Evolutionary conservation across 129 eudicot genomes (phyloP), one percentile per base, ranked within the genome.

Genomic region (Cynara cardunculus): DNA sequence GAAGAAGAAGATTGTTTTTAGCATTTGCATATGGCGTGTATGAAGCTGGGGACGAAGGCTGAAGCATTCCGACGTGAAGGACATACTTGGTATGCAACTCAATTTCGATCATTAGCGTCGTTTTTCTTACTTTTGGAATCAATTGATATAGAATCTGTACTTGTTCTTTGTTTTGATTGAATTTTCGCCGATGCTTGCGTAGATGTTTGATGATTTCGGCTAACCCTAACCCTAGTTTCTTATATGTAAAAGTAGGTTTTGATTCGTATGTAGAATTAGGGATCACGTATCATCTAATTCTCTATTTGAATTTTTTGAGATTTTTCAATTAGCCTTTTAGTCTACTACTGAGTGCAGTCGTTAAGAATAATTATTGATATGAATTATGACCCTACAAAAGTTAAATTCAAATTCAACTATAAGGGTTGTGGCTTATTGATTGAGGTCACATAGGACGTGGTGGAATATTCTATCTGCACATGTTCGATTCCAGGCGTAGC

Each of bases 41-140:
- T 90, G 90, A 85, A 85, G 82, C 83, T 90, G 46, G 95, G 95
- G 78, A 84, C 95, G 0, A 88, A 90, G 82, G 64, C 90, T 73
- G 90, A 90, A 61, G 87, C 88, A 10, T 90, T 90, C 65, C 87
- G 86, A 22, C 90, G 49, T 25, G 89, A 88, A n/a, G 92, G 92
- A 61, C 86, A 84, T n/a, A 31, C 83, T 70, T 91, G 91, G 91
- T 91, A 76, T 16, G 19, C 35, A 39, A 39, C 28, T 78, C 53
- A 44, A 6, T 68, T 56, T 24, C 69, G 39, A 69, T 78, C 18
- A 25, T 7, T 61, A 21, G 1, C 13, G 53, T 0, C 1, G 49
- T 27, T 32, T n/a, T 4, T 25, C 11, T 27, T 10, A 4, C 1
- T 68, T 39, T 25, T 39, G 19, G 46, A 41, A 39, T 46, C 46